Evolutionary conservation across 2,329 filamentous ascomycete species (phyloP).

Genomic region (Lasiodiplodia citricola): DNA sequence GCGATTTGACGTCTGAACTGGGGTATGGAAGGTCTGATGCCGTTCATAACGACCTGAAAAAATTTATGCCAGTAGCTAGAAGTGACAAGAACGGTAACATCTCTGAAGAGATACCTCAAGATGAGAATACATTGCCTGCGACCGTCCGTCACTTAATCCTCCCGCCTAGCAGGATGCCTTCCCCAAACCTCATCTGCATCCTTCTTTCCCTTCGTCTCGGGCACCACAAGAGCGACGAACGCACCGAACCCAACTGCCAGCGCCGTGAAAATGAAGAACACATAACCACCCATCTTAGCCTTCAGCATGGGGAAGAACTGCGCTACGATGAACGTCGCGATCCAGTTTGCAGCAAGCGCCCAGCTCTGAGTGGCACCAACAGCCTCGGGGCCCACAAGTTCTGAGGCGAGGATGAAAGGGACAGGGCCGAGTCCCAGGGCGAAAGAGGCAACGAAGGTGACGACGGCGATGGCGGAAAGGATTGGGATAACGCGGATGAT

Average conservation of each 20-base stretch:
- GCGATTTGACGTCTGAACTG: too few species aligned
- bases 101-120: background rate
- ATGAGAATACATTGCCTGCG: background rate
- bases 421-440: constrained; percentile 91
- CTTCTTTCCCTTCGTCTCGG: constrained; percentile 86
- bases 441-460: constrained; percentile 88
- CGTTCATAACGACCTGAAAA: too few species aligned
- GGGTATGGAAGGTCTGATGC: too few species aligned
- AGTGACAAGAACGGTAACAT: background rate
- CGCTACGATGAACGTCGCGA: constrained; percentile 88
- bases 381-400: constrained; percentile 87
- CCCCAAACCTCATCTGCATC: constrained; percentile 93
- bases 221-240: constrained; percentile 77
- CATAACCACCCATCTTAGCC: constrained; percentile 76
- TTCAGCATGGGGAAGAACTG: constrained; percentile 95
- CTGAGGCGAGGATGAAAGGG: constrained; percentile 90
- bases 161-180: constrained; percentile 54
- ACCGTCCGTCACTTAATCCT: constrained; percentile 31
- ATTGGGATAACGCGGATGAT: constrained; percentile 75
- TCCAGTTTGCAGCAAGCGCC: constrained; percentile 84
- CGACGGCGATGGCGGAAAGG: constrained; percentile 79
- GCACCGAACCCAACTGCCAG: constrained; percentile 71
- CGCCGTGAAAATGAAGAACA: constrained; percentile 89
- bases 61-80: background rate
- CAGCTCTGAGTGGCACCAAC: constrained; percentile 91